These are phyloP conservation scores for Ceratobasidium sp. DNA, from an alignment of 1,284 basidiomycete genomes.

Conservation along the genomic window DNA sequence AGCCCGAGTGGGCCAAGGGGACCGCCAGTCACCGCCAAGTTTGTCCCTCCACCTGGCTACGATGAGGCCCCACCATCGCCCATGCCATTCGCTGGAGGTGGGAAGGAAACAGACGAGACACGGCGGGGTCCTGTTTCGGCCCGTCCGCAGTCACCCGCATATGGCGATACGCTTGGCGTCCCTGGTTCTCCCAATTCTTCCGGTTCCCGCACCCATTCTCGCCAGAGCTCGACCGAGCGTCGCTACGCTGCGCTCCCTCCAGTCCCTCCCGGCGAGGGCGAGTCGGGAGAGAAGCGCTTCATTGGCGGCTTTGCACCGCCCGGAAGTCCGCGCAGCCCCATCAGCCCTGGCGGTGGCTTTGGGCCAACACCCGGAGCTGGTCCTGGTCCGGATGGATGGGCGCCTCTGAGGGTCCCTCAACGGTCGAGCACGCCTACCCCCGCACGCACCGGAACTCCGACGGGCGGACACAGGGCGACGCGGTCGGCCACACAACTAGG, in stretches of 20 bases:
- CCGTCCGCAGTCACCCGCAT: conserved; percentile 25
- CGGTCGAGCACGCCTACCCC: conserved; percentile 47
- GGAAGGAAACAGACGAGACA: conserved; percentile 17
- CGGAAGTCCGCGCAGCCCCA: conserved; percentile 32
- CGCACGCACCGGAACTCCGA: conserved; percentile 51
- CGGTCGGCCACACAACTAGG: conserved; percentile 30
- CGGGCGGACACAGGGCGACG: conserved; percentile 18
- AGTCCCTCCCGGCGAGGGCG: conserved; percentile 48
- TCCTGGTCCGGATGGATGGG: conserved; percentile 17
- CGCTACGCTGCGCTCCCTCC: conserved; percentile 52
- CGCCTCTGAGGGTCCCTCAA: conserved; percentile 31
- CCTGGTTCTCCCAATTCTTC: conserved; percentile 21
- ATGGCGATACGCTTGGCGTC: conserved; percentile 29
- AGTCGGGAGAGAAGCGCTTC: conserved; percentile 6
- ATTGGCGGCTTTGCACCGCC: conserved; percentile 35
- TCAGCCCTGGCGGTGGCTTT: conserved; percentile 21
- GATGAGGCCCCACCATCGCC: conserved; percentile 56
- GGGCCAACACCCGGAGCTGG: conserved; percentile 46
- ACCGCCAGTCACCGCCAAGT: conserved; percentile 64
- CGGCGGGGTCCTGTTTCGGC: conserved; percentile 17
- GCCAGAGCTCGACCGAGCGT: conserved; percentile 37
- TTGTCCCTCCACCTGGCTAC: conserved; percentile 77
- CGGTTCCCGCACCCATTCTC: conserved; percentile 21
- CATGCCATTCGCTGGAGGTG: conserved; percentile 41
- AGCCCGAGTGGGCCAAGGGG: conserved; percentile 51